Evolutionary conservation across 1,284 basidiomycete genomes (phyloP).

Genomic region (Abortiporus biennis): DNA sequence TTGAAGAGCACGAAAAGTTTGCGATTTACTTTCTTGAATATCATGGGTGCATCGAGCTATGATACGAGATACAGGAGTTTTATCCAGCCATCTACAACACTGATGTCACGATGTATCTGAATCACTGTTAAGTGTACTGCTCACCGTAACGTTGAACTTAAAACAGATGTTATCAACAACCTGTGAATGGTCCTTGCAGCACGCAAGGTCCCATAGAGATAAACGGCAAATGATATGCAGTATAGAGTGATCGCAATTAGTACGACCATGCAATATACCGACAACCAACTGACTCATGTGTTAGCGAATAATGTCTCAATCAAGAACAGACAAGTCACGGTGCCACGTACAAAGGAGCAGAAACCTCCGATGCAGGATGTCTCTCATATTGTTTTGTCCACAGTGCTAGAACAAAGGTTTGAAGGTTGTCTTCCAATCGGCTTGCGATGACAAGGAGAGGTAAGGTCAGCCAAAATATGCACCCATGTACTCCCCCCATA

Average conservation of each 20-base stretch:
- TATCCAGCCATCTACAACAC: slow-evolving; percentile 37
- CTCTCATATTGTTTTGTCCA: slow-evolving; percentile 15
- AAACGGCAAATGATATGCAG: slow-evolving; percentile 21
- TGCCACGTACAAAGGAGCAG: slow-evolving; percentile 25
- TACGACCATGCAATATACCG: slow-evolving; percentile 34
- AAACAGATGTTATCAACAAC: slow-evolving; percentile 43
- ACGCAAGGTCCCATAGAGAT: slow-evolving; percentile 31
- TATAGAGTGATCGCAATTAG: slow-evolving; percentile 19
- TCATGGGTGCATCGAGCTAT: slow-evolving; percentile 55
- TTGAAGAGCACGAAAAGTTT: neutral
- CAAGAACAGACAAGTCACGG: neutral
- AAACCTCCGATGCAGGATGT: slow-evolving; percentile 22
- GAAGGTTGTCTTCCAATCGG: neutral
- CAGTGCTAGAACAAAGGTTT: neutral
- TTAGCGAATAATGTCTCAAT: neutral
- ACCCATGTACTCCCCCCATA: neutral
- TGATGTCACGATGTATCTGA: slow-evolving; percentile 12
- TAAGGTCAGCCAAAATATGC: slow-evolving; percentile 9
- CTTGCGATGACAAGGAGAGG: neutral
- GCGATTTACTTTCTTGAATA: slow-evolving; percentile 21
- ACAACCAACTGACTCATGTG: slow-evolving; percentile 28
- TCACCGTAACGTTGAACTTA: slow-evolving; percentile 43
- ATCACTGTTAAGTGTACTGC: neutral
- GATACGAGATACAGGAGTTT: slow-evolving; percentile 49
- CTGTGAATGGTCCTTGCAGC: slow-evolving; percentile 52